Evolutionary conservation across 2,329 filamentous ascomycete genomes (phyloP).

Genomic region (Fusarium sp.): DNA sequence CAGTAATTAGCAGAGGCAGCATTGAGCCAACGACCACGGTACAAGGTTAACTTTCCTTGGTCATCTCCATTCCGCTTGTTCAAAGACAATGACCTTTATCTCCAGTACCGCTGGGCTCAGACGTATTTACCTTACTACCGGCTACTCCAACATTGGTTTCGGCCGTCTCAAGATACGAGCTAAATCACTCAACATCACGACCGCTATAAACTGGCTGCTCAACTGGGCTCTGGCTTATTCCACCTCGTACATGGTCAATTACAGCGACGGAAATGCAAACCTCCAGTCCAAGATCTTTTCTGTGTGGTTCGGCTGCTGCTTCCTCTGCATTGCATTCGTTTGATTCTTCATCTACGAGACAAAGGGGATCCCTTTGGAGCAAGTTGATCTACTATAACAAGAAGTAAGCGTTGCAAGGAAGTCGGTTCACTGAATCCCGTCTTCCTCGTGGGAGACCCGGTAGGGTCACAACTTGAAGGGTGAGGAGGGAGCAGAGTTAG

Average conservation of each 20-base stretch:
- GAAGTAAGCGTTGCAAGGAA: constrained; percentile 72
- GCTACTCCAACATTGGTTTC: too few relatives aligned
- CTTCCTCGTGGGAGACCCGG: constrained; percentile 53
- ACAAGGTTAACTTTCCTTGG: too few relatives aligned
- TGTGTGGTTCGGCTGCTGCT: constrained; percentile 79
- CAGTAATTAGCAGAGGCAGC: too few relatives aligned
- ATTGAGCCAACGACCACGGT: too few relatives aligned
- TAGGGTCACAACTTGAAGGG: constrained; percentile 25
- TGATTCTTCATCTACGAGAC: constrained; percentile 88
- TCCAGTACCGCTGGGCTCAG: too few relatives aligned
- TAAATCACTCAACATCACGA: constrained; percentile 74
- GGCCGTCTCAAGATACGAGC: constrained; percentile 74
- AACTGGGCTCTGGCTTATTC: constrained; percentile 84
- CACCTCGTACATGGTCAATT: constrained; percentile 85
- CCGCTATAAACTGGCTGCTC: constrained; percentile 79
- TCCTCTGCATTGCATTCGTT: constrained; percentile 78
- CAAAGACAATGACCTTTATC: too few relatives aligned
- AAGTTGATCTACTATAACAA: constrained; percentile 83
- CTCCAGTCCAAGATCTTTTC: constrained; percentile 83
- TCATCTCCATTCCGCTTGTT: too few relatives aligned
- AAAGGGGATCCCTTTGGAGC: constrained; percentile 84
- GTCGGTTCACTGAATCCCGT: constrained; percentile 63
- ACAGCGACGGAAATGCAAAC: constrained; percentile 77
- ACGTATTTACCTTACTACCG: too few relatives aligned
- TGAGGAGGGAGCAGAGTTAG: too few relatives aligned